These are phyloP conservation scores for Coniochaeta pulveracea DNA, from an alignment of 2,329 filamentous ascomycete species.

Conservation along the genomic window DNA sequence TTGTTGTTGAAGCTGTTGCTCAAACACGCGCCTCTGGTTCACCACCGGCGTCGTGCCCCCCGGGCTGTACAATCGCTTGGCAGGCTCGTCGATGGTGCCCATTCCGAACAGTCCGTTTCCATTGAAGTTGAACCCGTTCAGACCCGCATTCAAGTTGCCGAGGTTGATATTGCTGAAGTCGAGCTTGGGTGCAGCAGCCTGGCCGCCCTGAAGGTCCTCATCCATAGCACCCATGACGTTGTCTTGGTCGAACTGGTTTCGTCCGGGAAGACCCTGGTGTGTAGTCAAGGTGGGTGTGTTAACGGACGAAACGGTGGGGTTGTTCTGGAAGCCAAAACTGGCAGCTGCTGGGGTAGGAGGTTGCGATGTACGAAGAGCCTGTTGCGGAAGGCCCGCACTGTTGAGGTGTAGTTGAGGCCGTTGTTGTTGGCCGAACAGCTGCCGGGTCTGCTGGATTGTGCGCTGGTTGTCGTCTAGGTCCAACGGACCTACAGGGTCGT, in stretches of 20 bases:
- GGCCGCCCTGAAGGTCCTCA: slow-evolving; percentile 62
- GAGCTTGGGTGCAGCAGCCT: slow-evolving; percentile 48
- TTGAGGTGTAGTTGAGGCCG: slow-evolving; percentile 71
- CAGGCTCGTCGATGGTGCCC: slow-evolving; percentile 76
- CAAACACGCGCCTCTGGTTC: slow-evolving; percentile 46
- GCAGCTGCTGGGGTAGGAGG: slow-evolving; percentile 74
- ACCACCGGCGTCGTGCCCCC: slow-evolving; percentile 52
- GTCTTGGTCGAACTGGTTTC: slow-evolving; percentile 47
- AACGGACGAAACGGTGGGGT: slow-evolving; percentile 92
- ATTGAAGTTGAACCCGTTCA: slow-evolving; percentile 40
- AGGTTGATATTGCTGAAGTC: slow-evolving; percentile 39
- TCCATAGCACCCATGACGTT: slow-evolving; percentile 17
- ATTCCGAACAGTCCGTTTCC: slow-evolving; percentile 32
- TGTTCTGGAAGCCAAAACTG: slow-evolving; percentile 74
- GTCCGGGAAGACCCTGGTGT: slow-evolving; percentile 49
- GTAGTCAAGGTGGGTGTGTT: slow-evolving; percentile 88
- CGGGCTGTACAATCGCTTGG: slow-evolving; percentile 84
- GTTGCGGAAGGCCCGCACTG: slow-evolving; percentile 62
- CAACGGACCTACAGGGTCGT: slow-evolving; percentile 62
- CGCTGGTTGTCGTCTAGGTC: slow-evolving; percentile 51
- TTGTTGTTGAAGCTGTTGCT: slow-evolving; percentile 54
- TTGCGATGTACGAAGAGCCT: slow-evolving; percentile 74
- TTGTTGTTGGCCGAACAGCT: slow-evolving; percentile 54
- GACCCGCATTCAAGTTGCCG: slow-evolving; percentile 41
- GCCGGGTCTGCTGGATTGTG: slow-evolving; percentile 58